Conservation (phyloP, 2,329 filamentous ascomycete genomes). For the Fusarium tanahbumbuense region DNA sequence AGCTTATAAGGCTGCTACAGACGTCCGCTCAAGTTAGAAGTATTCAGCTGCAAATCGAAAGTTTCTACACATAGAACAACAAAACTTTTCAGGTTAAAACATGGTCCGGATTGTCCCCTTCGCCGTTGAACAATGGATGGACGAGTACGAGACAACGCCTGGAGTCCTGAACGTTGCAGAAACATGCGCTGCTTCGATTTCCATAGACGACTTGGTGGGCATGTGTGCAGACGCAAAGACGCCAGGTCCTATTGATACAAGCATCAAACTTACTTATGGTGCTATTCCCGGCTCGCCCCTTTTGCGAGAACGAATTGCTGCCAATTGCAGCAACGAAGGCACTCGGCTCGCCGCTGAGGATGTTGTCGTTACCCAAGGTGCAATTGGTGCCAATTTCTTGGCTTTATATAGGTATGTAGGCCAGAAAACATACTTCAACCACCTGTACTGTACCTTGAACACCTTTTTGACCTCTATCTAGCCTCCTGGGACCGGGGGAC, state of each 20-base stretch:
- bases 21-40: background rate
- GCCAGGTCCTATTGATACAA: conserved; percentile 57
- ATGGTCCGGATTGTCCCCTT: conserved; percentile 72
- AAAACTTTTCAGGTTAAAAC: background rate
- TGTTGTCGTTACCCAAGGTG: conserved; percentile 81
- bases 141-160: conserved; percentile 67
- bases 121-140: conserved; percentile 79
- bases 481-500: conserved; percentile 77
- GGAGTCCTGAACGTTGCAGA: conserved; percentile 78
- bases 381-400: conserved; percentile 88
- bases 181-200: conserved; percentile 81
- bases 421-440: background rate
- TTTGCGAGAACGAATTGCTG: conserved; percentile 72
- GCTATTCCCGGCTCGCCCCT: conserved; percentile 74
- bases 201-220: conserved; percentile 72
- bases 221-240: conserved; percentile 66
- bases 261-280: conserved; percentile 76
- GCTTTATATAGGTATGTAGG: conserved; percentile 46
- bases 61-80: background rate
- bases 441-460: background rate
- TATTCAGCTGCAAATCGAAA: background rate
- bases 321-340: conserved; percentile 70
- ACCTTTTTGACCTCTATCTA: conserved; percentile 65
- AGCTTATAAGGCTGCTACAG: background rate
- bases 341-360: conserved; percentile 64